phyloP scores from a whole-genome alignment of 805 yeast genomes.

The Tetrapisispora phaffii region DNA sequence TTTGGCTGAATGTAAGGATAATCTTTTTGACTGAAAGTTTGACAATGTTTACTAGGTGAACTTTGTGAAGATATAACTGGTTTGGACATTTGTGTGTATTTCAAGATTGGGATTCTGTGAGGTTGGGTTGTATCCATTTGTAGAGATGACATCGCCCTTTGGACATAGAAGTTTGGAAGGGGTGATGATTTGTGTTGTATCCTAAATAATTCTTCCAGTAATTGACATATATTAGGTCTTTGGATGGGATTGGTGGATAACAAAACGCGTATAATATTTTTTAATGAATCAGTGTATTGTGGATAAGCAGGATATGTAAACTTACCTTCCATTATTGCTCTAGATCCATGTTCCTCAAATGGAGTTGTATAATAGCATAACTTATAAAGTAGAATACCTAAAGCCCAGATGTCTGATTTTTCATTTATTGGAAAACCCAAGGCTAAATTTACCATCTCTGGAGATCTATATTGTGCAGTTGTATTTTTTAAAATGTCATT shows the following conservation, averaged over 20 bases:
- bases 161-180: conserved; percentile 30
- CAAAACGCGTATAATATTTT: conserved; percentile 51
- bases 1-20: not conserved
- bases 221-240: conserved; percentile 66
- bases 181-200: conserved; percentile 45
- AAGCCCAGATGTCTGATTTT: conserved; percentile 79
- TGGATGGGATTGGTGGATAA: conserved; percentile 56
- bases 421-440: conserved; percentile 66
- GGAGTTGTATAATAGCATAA: conserved; percentile 78
- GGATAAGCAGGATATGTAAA: conserved; percentile 48
- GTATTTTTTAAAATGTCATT: conserved; percentile 70
- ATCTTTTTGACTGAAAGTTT: not conserved
- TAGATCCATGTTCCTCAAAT: conserved; percentile 57
- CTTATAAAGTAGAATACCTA: conserved; percentile 70
- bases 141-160: conserved; percentile 9
- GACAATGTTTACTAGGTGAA: not conserved
- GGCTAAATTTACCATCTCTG: conserved; percentile 72
- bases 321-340: conserved; percentile 49
- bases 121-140: too few relatives aligned
- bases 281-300: conserved; percentile 49
- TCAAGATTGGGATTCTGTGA: not conserved
- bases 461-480: conserved; percentile 77
- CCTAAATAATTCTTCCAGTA: conserved; percentile 55
- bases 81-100: too few relatives aligned
- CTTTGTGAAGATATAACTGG: not conserved